Evolutionary conservation across 2,329 filamentous ascomycete genomes (phyloP).

Genomic region (Penicillium sclerotigenum): DNA sequence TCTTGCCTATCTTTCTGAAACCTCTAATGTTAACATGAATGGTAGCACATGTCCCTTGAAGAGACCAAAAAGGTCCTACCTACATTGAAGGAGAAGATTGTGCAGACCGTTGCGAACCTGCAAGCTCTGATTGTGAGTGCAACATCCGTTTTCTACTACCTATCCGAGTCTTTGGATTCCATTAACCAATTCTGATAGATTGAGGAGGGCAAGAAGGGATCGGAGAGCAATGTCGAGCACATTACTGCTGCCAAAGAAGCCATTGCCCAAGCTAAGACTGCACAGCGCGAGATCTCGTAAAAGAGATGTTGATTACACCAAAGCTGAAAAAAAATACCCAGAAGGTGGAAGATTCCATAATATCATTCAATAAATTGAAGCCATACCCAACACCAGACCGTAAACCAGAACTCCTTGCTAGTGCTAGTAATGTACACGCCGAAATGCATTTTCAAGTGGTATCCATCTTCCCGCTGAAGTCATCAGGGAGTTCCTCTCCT

Average conservation of each 20-base stretch:
- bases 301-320: background rate
- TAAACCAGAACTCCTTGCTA: constrained; percentile 28
- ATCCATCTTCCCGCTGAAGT: constrained; percentile 63
- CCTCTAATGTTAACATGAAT: constrained; percentile 7
- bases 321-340: constrained; percentile 8
- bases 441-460: constrained; percentile 40
- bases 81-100: constrained; percentile 67
- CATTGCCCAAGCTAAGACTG: constrained; percentile 40
- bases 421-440: constrained; percentile 25
- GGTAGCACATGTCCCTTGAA: constrained; percentile 72
- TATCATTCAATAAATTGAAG: constrained; percentile 21
- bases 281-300: constrained; percentile 40
- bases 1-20: background rate
- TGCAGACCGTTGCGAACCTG: constrained; percentile 67
- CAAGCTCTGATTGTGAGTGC: constrained; percentile 71
- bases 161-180: background rate
- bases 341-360: constrained; percentile 3
- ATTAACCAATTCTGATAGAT: constrained; percentile 23
- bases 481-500: constrained; percentile 49
- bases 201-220: constrained; percentile 41
- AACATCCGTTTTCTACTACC: background rate
- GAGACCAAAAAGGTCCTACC: constrained; percentile 84
- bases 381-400: constrained; percentile 21
- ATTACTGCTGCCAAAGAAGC: constrained; percentile 44
- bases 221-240: constrained; percentile 40